Evolutionary conservation across 371 early-diverging fungal genomes (phyloP).

Genomic region (Rhizopus arrhizus): DNA sequence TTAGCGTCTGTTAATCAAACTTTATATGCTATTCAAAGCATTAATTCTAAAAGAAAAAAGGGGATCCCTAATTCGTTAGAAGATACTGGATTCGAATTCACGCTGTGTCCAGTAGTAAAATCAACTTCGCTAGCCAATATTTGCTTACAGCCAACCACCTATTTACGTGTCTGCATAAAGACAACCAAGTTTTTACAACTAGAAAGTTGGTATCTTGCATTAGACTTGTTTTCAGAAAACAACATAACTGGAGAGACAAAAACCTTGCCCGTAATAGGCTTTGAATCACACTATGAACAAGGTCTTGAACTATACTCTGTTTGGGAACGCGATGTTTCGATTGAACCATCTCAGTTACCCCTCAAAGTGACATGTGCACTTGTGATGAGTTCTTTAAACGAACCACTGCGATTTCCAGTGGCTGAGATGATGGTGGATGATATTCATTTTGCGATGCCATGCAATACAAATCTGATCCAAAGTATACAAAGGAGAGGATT

Average conservation of each 20-base stretch:
- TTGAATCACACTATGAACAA: slow-evolving; percentile 27
- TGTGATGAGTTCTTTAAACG: slow-evolving; percentile 5
- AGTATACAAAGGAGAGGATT: slow-evolving; percentile 22
- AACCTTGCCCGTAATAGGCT: slow-evolving; percentile 16
- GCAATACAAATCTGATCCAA: background rate
- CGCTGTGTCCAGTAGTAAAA: slow-evolving; percentile 16
- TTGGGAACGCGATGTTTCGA: slow-evolving; percentile 26
- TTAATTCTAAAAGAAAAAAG: slow-evolving; percentile 14
- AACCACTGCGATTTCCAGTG: slow-evolving; percentile 15
- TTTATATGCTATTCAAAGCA: slow-evolving; percentile 20
- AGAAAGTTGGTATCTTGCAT: slow-evolving; percentile 20
- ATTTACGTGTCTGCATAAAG: slow-evolving; percentile 19
- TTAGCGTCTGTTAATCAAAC: slow-evolving; percentile 22
- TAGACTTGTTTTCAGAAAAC: slow-evolving; percentile 5
- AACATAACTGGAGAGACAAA: slow-evolving; percentile 5
- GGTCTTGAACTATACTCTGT: slow-evolving; percentile 20
- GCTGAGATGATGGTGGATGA: slow-evolving; percentile 23
- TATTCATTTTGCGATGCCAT: slow-evolving; percentile 23
- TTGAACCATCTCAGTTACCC: slow-evolving; percentile 11
- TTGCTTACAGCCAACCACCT: slow-evolving; percentile 5
- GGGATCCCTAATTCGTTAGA: slow-evolving; percentile 19
- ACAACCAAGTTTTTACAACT: slow-evolving; percentile 19
- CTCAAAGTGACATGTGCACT: slow-evolving; percentile 8
- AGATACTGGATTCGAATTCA: slow-evolving; percentile 27
- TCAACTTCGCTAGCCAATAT: slow-evolving; percentile 8